Percentiles rank a stretch among this genome's conserved stretches.
Conservation (phyloP, 2,329 filamentous ascomycete species). For the Alternaria ventricosa region DNA sequence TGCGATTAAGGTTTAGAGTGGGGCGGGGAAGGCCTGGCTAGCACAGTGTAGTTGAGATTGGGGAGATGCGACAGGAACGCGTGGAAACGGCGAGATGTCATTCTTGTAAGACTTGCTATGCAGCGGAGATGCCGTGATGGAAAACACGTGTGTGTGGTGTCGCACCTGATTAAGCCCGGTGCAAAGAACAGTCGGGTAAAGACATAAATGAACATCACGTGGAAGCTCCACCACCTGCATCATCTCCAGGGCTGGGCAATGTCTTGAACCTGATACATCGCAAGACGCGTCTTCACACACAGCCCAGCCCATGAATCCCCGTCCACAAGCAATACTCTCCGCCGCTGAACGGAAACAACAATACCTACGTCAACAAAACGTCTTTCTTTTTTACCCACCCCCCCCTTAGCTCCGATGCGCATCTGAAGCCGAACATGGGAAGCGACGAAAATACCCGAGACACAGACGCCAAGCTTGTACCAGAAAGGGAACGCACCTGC, state of each 20-base stretch:
- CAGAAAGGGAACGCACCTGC: constrained; percentile 4
- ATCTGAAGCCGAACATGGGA: neutral
- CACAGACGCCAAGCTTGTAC: neutral
- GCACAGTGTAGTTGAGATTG: neutral
- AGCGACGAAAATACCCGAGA: constrained; percentile 4
- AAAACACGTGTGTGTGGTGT: neutral
- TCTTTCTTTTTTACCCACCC: neutral
- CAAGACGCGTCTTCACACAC: neutral
- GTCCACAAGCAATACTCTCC: neutral
- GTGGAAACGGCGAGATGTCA: neutral
- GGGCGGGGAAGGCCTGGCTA: neutral
- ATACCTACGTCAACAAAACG: neutral
- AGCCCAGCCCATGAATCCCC: neutral
- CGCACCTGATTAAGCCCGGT: neutral
- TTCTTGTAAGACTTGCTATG: neutral
- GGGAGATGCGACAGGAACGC: neutral
- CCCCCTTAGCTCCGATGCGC: neutral
- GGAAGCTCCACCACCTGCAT: neutral
- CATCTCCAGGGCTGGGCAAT: neutral
- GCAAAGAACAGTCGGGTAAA: neutral
- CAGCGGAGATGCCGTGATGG: neutral
- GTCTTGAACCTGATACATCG: neutral
- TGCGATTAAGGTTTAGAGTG: neutral
- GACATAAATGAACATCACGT: neutral
- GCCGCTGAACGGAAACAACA: neutral